These are phyloP conservation scores for Seminavis robusta DNA, from an alignment of 108 stramenopile genomes.

Conservation along the genomic window DNA sequence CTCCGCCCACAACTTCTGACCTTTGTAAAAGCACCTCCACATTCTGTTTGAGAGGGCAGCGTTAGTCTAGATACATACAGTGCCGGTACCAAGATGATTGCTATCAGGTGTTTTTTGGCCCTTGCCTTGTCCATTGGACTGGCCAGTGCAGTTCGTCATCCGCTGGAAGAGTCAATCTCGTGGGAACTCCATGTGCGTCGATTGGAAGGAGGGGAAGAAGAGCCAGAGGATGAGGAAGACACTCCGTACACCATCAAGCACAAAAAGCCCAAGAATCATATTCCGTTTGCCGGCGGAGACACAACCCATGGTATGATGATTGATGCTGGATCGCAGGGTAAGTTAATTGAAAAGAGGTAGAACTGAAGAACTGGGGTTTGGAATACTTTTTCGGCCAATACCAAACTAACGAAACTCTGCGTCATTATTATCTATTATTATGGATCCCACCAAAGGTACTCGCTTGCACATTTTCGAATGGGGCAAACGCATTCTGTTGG, in stretches of 20 bases:
- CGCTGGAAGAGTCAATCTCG: conserved; percentile 9
- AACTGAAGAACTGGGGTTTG: no score
- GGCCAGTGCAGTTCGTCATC: conserved; percentile 1
- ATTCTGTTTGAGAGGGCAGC: no score
- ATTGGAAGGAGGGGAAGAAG: background rate
- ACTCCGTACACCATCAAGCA: conserved; percentile 12
- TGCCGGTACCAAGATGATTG: no score
- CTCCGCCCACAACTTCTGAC: no score
- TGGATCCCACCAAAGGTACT: no score
- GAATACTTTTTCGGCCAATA: no score
- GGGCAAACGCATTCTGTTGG: conserved; percentile 21
- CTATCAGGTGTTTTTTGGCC: no score
- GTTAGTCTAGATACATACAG: no score
- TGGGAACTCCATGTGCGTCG: conserved; percentile 3
- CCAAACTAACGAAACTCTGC: no score
- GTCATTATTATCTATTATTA: no score
- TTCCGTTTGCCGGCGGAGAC: conserved; percentile 7
- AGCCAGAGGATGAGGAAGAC: conserved; percentile 11
- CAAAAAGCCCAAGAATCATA: conserved; percentile 5
- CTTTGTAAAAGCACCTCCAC: no score
- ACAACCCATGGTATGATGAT: conserved; percentile 77
- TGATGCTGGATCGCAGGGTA: conserved; percentile 84
- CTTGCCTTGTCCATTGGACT: no score
- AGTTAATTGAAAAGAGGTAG: conserved; percentile 50
- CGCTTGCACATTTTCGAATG: conserved; percentile 76